Evolutionary conservation across 768 basidiomycete genomes (phyloP).

Genomic region (Lentinula edodes): DNA sequence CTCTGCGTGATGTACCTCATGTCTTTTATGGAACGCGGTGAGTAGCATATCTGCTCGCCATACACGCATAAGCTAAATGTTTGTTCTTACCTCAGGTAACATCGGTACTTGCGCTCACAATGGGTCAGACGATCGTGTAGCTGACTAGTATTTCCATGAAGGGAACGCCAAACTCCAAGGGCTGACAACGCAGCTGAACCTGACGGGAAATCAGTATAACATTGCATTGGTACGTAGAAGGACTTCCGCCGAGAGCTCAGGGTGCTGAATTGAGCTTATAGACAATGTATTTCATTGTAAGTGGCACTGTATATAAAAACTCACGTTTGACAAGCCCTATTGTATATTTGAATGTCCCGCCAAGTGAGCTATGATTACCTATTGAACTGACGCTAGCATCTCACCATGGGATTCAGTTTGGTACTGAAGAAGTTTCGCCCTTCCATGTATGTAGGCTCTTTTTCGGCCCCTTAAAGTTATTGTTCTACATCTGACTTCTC

Average conservation of each 20-base stretch:
- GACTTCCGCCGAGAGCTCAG: neutral
- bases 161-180: conserved; percentile 66
- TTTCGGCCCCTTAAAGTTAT: neutral
- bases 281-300: conserved; percentile 70
- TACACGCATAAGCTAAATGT: too few relatives aligned
- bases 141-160: conserved; percentile 9
- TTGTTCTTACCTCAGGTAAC: conserved; percentile 38
- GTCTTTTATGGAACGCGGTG: conserved; percentile 61
- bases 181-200: conserved; percentile 45
- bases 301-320: too few relatives aligned
- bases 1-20: conserved; percentile 56
- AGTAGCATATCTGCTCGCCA: conserved; percentile 6
- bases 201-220: conserved; percentile 59
- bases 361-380: conserved; percentile 38
- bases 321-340: conserved; percentile 35
- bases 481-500: neutral
- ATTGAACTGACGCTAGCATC: neutral
- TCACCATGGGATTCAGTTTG: conserved; percentile 4
- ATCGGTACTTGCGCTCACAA: conserved; percentile 34
- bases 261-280: conserved; percentile 14
- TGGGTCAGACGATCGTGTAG: neutral
- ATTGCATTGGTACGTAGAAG: conserved; percentile 47
- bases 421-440: conserved; percentile 61
- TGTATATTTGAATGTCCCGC: conserved; percentile 66
- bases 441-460: conserved; percentile 48